These are phyloP conservation scores for Xylaria sp. DNA, from an alignment of 2,329 filamentous ascomycete genomes.

Conservation along the genomic window DNA sequence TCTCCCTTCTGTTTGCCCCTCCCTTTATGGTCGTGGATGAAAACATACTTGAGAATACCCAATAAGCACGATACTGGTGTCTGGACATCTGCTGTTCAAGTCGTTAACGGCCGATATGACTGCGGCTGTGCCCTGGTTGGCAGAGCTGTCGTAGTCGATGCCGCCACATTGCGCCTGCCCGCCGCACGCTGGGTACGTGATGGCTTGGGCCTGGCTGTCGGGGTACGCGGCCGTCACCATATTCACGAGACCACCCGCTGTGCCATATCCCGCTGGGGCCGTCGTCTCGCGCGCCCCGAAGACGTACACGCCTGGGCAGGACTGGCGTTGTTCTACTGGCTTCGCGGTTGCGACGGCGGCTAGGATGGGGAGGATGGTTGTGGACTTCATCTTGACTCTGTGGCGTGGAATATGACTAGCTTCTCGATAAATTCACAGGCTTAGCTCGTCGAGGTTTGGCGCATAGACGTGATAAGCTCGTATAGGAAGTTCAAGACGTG, in stretches of 20 bases:
- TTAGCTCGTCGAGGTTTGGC: not conserved
- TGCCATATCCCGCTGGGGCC: conserved; percentile 30
- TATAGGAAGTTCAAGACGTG: not conserved
- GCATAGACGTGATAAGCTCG: not conserved
- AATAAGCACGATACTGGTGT: conserved; percentile 67
- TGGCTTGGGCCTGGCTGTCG: conserved; percentile 56
- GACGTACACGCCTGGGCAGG: conserved; percentile 33
- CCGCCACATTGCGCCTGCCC: conserved; percentile 66
- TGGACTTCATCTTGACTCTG: conserved; percentile 15
- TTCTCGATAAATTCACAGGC: not conserved
- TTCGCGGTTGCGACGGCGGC: conserved; percentile 23
- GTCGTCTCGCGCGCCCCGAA: conserved; percentile 41
- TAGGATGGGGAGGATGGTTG: conserved; percentile 11
- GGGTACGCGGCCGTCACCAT: conserved; percentile 46
- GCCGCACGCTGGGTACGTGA: conserved; percentile 66
- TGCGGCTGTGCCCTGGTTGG: conserved; percentile 62
- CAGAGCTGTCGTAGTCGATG: conserved; percentile 65
- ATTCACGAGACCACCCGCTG: conserved; percentile 31
- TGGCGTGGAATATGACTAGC: too few relatives aligned
- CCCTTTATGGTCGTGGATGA: too few relatives aligned
- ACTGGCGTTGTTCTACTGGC: conserved; percentile 25
- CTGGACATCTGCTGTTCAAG: conserved; percentile 65
- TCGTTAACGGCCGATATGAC: conserved; percentile 66
- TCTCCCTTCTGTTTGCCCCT: conserved; percentile 3
- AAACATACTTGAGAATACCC: conserved; percentile 66